A percentile compares a stretch with the other conserved stretches of the same genome.
These are phyloP conservation scores for Talaromyces sp. DNA, from an alignment of 2,329 filamentous ascomycete genomes.

Conservation along the genomic window DNA sequence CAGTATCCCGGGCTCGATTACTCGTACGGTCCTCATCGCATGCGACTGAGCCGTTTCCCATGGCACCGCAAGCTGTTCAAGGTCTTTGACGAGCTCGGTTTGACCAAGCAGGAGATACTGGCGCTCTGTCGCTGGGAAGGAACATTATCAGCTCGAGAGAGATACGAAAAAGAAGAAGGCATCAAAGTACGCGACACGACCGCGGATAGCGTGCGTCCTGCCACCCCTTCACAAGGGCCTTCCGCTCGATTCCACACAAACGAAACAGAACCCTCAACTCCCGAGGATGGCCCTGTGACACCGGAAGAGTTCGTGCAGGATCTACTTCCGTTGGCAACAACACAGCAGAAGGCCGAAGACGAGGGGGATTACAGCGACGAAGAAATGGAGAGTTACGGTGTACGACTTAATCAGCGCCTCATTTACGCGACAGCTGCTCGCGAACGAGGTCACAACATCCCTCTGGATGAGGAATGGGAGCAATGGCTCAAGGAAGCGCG, in stretches of 20 bases:
- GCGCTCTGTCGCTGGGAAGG: conserved; percentile 60
- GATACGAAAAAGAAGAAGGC: conserved; percentile 54
- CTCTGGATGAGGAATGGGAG: conserved; percentile 51
- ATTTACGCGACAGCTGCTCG: conserved; percentile 52
- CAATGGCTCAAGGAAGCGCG: conserved; percentile 57
- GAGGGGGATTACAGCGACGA: conserved; percentile 39
- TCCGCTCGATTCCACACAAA: conserved; percentile 33
- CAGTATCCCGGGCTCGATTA: conserved; percentile 66
- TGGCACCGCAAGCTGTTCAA: conserved; percentile 60
- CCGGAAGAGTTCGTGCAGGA: conserved; percentile 22
- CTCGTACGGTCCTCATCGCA: conserved; percentile 58
- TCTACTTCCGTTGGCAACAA: background rate
- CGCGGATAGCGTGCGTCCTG: conserved; percentile 53
- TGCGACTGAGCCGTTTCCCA: conserved; percentile 59
- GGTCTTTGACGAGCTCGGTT: conserved; percentile 56
- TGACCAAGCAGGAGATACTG: conserved; percentile 59
- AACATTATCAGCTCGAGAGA: conserved; percentile 47
- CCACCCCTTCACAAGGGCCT: conserved; percentile 41
- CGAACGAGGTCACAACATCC: conserved; percentile 46
- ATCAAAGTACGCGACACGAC: conserved; percentile 60
- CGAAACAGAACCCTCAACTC: conserved; percentile 23
- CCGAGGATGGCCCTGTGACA: conserved; percentile 6
- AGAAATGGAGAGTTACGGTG: conserved; percentile 50
- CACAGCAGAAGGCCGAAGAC: conserved; percentile 25
- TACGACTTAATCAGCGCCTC: conserved; percentile 51